Conservation (phyloP, 2,329 filamentous ascomycete genomes). For the Blastomyces parvus region DNA sequence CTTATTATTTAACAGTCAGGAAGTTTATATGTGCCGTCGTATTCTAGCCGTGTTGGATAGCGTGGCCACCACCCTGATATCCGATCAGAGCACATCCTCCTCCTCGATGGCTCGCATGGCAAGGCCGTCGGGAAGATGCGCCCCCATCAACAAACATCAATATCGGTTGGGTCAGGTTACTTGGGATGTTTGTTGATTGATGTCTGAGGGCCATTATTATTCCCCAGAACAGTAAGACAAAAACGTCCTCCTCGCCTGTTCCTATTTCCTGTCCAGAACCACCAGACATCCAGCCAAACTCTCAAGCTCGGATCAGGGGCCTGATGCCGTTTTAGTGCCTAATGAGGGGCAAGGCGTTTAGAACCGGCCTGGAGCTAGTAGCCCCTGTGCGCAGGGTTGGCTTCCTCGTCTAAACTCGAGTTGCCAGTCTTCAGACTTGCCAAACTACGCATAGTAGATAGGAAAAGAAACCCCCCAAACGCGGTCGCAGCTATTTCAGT, state of each 20-base stretch:
- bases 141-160: neutral
- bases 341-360: neutral
- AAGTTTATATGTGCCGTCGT: neutral
- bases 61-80: neutral
- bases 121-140: neutral
- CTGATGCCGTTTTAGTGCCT: neutral
- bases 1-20: neutral
- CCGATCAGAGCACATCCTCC: neutral
- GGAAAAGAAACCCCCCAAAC: neutral
- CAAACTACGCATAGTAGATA: too few relatives aligned
- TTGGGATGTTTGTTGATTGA: neutral
- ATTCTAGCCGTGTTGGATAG: neutral
- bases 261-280: neutral
- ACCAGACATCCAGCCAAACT: neutral
- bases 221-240: neutral
- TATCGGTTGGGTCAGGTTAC: neutral
- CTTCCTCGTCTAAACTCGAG: too few relatives aligned
- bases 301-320: neutral
- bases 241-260: neutral
- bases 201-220: neutral
- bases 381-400: neutral
- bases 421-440: neutral
- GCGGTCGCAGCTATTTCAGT: neutral
- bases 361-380: neutral
- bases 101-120: neutral